Percentiles rank a stretch among this genome's conserved stretches.
These are phyloP conservation scores for Talaromyces trachyspermus DNA, from an alignment of 495 filamentous ascomycete species.

Conservation along the genomic window DNA sequence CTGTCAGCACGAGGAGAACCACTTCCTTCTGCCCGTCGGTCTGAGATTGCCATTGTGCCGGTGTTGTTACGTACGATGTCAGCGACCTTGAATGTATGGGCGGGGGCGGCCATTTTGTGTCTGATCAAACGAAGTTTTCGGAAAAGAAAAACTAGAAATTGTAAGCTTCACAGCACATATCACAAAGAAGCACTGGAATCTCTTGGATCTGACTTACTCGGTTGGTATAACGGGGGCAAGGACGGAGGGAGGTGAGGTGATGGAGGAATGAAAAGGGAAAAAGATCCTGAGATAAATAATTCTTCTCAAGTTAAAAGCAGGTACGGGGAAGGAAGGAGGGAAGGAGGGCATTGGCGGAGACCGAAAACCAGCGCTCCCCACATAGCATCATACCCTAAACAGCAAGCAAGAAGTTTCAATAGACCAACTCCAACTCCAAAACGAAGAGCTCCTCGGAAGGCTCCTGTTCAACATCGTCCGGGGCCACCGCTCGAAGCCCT, in stretches of 20 bases:
- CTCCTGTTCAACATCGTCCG: too few species aligned
- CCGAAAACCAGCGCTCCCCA: too few species aligned
- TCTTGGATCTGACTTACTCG: background rate
- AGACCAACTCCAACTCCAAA: too few species aligned
- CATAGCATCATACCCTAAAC: too few species aligned
- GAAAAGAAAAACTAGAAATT: slow-evolving; percentile 1
- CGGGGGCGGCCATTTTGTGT: slow-evolving; percentile 57
- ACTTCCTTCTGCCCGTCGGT: background rate
- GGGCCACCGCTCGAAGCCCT: too few species aligned
- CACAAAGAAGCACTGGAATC: background rate
- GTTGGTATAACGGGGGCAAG: background rate
- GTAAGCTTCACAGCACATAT: background rate
- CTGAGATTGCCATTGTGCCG: background rate
- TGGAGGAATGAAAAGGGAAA: slow-evolving; percentile 1
- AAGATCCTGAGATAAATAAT: slow-evolving; percentile 2
- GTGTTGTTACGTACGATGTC: slow-evolving; percentile 70
- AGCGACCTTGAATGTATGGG: slow-evolving; percentile 93
- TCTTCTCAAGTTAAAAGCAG: background rate
- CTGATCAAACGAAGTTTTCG: background rate
- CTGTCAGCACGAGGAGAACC: slow-evolving; percentile 15
- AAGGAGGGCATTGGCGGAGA: slow-evolving; percentile 6
- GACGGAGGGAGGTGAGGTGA: background rate
- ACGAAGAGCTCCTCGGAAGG: too few species aligned
- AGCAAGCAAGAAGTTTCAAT: too few species aligned
- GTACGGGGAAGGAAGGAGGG: background rate